Percentiles rank a stretch among this genome's conserved stretches.
Evolutionary conservation across 768 basidiomycete species (phyloP).

Genomic region (Hericium coralloides): DNA sequence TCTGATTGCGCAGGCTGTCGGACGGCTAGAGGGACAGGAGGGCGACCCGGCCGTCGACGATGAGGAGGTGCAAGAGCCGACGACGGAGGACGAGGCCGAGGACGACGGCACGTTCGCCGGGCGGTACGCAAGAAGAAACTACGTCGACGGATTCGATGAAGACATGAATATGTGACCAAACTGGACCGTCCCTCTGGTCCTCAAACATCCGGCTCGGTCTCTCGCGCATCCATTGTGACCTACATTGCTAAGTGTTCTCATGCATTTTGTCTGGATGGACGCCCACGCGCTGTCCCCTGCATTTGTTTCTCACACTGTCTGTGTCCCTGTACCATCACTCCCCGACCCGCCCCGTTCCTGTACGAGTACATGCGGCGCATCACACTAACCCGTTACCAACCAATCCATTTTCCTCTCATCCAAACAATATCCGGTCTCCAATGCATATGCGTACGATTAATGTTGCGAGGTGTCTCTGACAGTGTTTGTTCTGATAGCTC

Average conservation of each 20-base stretch:
- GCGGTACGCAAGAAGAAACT: conserved; percentile 54
- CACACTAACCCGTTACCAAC: too few species aligned
- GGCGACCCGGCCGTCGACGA: conserved; percentile 19
- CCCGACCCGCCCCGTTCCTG: neutral
- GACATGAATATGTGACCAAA: conserved; percentile 23
- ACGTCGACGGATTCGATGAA: conserved; percentile 26
- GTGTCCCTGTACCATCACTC: neutral
- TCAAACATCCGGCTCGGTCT: too few species aligned
- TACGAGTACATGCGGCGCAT: neutral
- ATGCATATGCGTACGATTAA: neutral
- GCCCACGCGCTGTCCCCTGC: neutral
- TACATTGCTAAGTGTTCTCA: neutral
- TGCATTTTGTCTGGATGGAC: neutral
- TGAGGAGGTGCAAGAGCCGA: conserved; percentile 34
- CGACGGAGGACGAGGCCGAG: conserved; percentile 72
- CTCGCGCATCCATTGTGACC: neutral
- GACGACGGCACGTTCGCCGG: conserved; percentile 57
- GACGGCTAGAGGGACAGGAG: conserved; percentile 26
- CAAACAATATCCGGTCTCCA: neutral
- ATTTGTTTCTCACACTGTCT: conserved; percentile 3
- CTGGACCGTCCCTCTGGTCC: neutral
- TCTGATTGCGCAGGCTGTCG: conserved; percentile 34
- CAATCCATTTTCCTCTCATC: neutral
- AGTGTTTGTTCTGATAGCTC: too few species aligned
- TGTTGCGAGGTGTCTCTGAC: neutral